A percentile compares a stretch with the other conserved stretches of the same genome.
Conservation (phyloP, 2,329 filamentous ascomycete species). For the Fusarium globosum region DNA sequence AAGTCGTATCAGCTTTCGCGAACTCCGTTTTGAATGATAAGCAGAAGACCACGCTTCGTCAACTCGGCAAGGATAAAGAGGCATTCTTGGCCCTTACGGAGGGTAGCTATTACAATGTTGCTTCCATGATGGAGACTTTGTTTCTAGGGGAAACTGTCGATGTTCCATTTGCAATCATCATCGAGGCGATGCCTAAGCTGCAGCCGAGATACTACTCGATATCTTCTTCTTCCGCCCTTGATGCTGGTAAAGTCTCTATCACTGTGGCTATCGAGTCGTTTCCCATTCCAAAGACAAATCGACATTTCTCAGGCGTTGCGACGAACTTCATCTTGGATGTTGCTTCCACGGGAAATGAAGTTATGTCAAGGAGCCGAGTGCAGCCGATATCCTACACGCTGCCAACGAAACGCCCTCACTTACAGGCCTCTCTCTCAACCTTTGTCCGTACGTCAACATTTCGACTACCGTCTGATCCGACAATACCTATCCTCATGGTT, state of each 20-base stretch:
- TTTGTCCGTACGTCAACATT: not conserved
- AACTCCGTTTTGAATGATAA: not conserved
- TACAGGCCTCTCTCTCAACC: accelerated
- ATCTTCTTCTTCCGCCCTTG: accelerated
- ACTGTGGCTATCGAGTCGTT: not conserved
- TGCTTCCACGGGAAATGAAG: not conserved
- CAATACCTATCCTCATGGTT: not conserved
- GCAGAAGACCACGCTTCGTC: not conserved
- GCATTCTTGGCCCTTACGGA: not conserved
- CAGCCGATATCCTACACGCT: not conserved
- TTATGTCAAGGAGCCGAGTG: not conserved
- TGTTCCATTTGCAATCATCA: not conserved
- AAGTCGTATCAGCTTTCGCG: not conserved
- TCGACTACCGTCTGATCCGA: accelerated
- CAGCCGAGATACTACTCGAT: not conserved
- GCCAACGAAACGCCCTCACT: accelerated
- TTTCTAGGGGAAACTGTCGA: not conserved
- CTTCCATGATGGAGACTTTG: not conserved
- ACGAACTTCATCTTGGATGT: not conserved
- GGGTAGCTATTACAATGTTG: accelerated
- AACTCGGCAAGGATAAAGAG: not conserved
- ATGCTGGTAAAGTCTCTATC: accelerated
- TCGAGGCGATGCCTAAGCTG: not conserved
- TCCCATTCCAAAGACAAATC: accelerated
- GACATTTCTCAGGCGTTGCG: not conserved